Conservation (phyloP, 306 rosid genomes). For the Ziziphus jujuba region DNA sequence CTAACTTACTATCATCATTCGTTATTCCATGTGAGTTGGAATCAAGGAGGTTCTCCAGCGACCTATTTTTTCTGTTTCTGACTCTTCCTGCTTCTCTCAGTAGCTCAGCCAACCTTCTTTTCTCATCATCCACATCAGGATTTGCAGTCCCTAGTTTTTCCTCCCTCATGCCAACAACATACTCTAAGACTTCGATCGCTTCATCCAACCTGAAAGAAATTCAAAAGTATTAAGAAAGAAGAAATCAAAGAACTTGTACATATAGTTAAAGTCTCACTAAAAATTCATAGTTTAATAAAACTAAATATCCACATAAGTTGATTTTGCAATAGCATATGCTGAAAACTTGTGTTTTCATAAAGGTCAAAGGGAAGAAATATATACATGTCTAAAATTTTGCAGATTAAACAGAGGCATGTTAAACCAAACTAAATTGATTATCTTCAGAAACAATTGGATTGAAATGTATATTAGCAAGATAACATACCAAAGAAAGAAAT, state of each 20-base stretch:
- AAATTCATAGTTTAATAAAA: neutral
- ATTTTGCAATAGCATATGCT: no score
- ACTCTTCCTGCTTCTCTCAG: slow-evolving; percentile 88
- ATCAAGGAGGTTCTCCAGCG: slow-evolving; percentile 81
- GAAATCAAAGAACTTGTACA: neutral
- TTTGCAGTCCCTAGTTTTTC: slow-evolving; percentile 94
- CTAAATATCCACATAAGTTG: no score
- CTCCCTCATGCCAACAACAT: slow-evolving; percentile 70
- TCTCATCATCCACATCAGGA: slow-evolving; percentile 90
- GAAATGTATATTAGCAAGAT: neutral
- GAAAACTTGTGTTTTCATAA: no score
- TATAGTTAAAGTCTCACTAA: neutral
- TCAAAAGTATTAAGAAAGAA: slow-evolving; percentile 14
- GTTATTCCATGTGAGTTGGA: slow-evolving; percentile 28
- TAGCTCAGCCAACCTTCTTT: slow-evolving; percentile 76
- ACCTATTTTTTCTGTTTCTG: slow-evolving; percentile 59
- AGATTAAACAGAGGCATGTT: no score
- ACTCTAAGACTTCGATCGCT: slow-evolving; percentile 79
- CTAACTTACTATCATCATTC: slow-evolving; percentile 30
- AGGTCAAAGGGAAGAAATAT: no score
- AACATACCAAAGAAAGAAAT: neutral
- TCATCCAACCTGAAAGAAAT: slow-evolving; percentile 66
- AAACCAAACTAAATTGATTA: neutral
- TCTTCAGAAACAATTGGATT: neutral
- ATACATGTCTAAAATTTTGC: no score